Base-by-base conservation (phyloP, 371 early-diverging fungal genomes). In the Capillidium rhysosporum region DNA sequence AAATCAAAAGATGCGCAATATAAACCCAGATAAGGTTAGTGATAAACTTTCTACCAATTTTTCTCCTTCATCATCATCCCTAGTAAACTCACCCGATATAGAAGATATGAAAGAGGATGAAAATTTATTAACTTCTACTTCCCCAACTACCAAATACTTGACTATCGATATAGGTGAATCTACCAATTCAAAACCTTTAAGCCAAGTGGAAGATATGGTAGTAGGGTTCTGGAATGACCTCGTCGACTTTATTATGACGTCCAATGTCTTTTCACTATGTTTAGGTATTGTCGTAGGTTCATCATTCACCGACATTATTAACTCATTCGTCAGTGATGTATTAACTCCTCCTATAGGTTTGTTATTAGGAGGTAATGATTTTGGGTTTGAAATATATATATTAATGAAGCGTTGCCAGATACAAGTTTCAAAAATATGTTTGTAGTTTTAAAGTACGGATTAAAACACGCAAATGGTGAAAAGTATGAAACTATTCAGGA, bases 271-370 rank as follows among this genome's bases (percentile, higher is more conserved):
- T 16, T 47, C 48, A 21, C 16, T 47, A 29, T 10, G 48, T 26
- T 16, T 29, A 51, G 51, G 38, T 39, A 51, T 51, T 7, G 23
- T 53, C 4, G 40, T 43, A 18, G 43, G 54, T 24, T 20, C 43
- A 12, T 25, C 9, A 7, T 41, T 53, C 26, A 53, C 54, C n/a
- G 44, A 43, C 40, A 25, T 41, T 21, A 53, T 53, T 16, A 53
- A 53, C 39, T 53, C 54, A 16, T 53, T 53, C 21, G 54, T 53
- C 20, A 43, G 24, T 26, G 54, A 53, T 25, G 18, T 53, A 16
- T n/a, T 41, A 23, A 53, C 54, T 18, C 54, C 54, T 3, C 43
- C 43, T 12, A 25, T 53, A 5, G 43, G 54, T 20, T 28, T 41
- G 4, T 26, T 53, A 25, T 20, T 41, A 21, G 54, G 41, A 41